Evolutionary conservation across 1,284 basidiomycete genomes (phyloP).

Genomic region (Malassezia furfur): DNA sequence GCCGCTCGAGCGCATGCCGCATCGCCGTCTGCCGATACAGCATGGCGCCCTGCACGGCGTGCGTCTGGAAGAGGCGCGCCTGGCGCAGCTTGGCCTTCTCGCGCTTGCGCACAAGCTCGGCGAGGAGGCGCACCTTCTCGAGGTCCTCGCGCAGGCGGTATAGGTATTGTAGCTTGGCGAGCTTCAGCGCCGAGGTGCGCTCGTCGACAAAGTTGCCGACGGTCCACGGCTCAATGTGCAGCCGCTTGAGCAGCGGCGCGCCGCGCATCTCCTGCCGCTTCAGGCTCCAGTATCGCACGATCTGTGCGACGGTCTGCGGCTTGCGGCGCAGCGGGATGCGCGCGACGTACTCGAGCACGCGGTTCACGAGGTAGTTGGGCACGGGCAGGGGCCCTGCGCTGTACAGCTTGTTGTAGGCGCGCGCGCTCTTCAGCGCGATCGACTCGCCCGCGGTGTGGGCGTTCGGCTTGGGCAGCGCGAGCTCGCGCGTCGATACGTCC

Average conservation of each 20-base stretch:
- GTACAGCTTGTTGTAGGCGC: conserved; percentile 55
- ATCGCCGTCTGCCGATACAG: conserved; percentile 59
- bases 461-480: conserved; percentile 1
- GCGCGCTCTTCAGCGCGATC: conserved; percentile 50
- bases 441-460: conserved; percentile 14
- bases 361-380: conserved; percentile 55
- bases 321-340: conserved; percentile 69
- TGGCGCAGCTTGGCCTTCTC: conserved; percentile 74
- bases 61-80: conserved; percentile 60
- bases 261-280: conserved; percentile 86
- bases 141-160: conserved; percentile 68
- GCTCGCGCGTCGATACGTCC: conserved; percentile 23
- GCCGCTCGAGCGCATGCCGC: conserved; percentile 60
- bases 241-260: conserved; percentile 79
- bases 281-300: conserved; percentile 91
- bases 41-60: conserved; percentile 57
- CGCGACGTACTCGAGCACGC: conserved; percentile 66
- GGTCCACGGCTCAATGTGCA: conserved; percentile 97
- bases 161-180: conserved; percentile 60
- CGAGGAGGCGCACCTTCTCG: conserved; percentile 62
- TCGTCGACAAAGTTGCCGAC: conserved; percentile 62
- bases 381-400: conserved; percentile 53
- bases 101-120: conserved; percentile 66
- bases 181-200: conserved; percentile 56
- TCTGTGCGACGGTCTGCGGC: conserved; percentile 63